phyloP scores from a whole-genome alignment of 225 moss, liverwort and hornwort species.

The Pleurozium schreberi region DNA sequence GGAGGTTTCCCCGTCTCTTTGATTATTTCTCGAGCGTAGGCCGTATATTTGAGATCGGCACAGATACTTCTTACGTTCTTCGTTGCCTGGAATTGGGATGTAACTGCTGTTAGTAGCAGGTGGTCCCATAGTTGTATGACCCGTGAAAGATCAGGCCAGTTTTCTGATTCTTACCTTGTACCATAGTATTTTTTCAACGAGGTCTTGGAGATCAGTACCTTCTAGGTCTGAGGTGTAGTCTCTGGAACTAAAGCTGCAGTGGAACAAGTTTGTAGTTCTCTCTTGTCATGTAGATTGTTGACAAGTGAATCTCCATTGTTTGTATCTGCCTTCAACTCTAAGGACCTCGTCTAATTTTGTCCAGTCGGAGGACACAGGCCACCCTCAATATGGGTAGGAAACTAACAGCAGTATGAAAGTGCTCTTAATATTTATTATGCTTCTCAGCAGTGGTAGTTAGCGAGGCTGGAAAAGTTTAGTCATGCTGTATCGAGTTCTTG shows the following conservation, averaged over 20 bases:
- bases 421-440: neutral
- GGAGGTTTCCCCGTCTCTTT: neutral
- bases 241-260: neutral
- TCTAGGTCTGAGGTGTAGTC: neutral
- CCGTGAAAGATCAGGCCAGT: neutral
- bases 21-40: neutral
- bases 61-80: neutral
- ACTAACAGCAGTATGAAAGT: neutral
- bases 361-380: neutral
- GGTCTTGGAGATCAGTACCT: constrained; percentile 4
- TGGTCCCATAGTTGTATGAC: neutral
- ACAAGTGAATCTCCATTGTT: neutral
- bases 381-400: neutral
- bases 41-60: neutral
- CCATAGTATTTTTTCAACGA: constrained; percentile 17
- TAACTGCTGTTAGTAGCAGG: neutral
- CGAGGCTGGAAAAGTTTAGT: neutral
- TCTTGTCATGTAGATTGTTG: constrained; percentile 7
- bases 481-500: neutral
- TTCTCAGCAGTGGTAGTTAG: neutral
- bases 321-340: neutral
- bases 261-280: neutral
- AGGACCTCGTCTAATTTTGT: neutral
- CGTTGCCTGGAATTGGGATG: neutral
- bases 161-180: constrained; percentile 18